A percentile compares a stretch with the other conserved stretches of the same genome.
Evolutionary conservation across 345 rosid species (phyloP).

Genomic region (Arabidopsis arenosa): DNA sequence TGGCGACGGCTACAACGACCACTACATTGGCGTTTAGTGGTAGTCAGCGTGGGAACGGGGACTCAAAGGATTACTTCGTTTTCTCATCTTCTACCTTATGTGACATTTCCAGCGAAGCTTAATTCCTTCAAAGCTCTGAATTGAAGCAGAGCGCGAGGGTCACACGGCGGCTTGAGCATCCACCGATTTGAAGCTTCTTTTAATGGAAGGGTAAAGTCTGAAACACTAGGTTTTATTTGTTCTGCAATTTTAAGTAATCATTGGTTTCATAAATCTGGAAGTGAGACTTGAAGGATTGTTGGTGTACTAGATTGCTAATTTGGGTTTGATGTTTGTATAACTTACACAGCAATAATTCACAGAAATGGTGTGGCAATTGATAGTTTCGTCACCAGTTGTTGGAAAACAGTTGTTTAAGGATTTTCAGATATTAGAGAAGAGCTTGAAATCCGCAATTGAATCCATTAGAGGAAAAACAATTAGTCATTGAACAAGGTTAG

Average conservation of each 20-base stretch:
- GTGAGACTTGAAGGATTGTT: background rate
- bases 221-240: conserved; percentile 1
- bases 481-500: conserved; percentile 95
- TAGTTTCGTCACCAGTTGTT: conserved; percentile 92
- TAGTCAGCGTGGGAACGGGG: conserved; percentile 22
- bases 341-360: conserved; percentile 94
- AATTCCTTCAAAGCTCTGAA: conserved; percentile 44
- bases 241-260: background rate
- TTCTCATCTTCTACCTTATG: conserved; percentile 49
- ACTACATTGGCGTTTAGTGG: conserved; percentile 49
- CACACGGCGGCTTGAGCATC: conserved; percentile 46
- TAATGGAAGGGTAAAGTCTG: conserved; percentile 62
- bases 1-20: conserved; percentile 51
- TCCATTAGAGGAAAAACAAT: conserved; percentile 91
- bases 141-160: conserved; percentile 47
- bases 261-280: background rate
- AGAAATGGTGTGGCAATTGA: conserved; percentile 99
- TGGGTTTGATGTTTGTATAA: conserved; percentile 48
- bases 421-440: conserved; percentile 68
- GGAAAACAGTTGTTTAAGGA: conserved; percentile 90
- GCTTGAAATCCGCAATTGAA: conserved; percentile 82
- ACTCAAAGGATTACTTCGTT: conserved; percentile 34
- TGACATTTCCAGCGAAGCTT: conserved; percentile 51
- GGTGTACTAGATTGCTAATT: conserved; percentile 3
- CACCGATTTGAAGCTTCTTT: conserved; percentile 62